Base-by-base conservation (phyloP, 495 filamentous ascomycete genomes). In the Annulohypoxylon maeteangense region DNA sequence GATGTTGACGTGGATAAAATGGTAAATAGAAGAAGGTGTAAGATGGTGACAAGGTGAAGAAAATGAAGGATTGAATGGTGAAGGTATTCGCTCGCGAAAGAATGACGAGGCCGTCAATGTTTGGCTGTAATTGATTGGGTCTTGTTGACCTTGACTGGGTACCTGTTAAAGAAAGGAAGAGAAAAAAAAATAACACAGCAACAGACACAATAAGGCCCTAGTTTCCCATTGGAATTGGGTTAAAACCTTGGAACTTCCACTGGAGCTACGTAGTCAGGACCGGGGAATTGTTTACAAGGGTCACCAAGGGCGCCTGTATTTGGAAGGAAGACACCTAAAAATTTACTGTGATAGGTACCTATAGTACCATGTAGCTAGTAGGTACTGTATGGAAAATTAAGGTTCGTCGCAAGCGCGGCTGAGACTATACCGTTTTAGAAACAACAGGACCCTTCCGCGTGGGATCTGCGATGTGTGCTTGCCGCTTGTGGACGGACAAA, bases 81-180 rank as follows among this genome's bases (percentile, higher is more conserved):
- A 67, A 62, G 61, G 67, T 38, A 68, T 65, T 69, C 60, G 55
- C 54, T 68, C 45, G 62, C 57, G 69, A 72, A 75, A 70, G 70
- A 76, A 76, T 75, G 70, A 79, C 71, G 72, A 77, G 68, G 63
- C 64, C 56, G 72, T 76, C 59, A 67, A 75, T 73, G 70, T 73
- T 72, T 77, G 75, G 75, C 67, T 67, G 47, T 23, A 42, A 62
- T 72, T 77, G 73, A 74, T 75, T 78, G 75, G 73, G 55, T 60
- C 70, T 20, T 67, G 63, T 65, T 67, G 48, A 68, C 62, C 51
- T 59, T 71, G 42, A 42, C 68, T 71, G 54, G 68, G 62, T 69
- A 69, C 53, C 40, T 58, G 51, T 34, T 40, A 18, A 36, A 32
- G 47, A 51, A 14, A 25, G 31, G 14, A 34, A 56, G 11, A 40